Base-by-base conservation (phyloP, 345 rosid genomes). In the Gossypioides kirkii region DNA sequence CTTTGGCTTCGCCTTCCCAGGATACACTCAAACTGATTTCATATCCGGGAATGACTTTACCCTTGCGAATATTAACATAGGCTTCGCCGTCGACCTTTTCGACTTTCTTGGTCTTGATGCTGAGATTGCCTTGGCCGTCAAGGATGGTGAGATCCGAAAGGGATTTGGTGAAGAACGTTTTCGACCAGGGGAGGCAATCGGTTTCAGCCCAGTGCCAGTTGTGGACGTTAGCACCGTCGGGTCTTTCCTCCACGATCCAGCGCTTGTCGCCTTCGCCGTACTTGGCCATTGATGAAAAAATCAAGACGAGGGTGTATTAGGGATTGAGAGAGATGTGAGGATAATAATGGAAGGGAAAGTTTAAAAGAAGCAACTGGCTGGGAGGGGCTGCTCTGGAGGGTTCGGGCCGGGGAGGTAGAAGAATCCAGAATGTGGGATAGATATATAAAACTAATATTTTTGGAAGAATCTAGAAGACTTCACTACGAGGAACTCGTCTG, bases 181-280 rank as follows among this genome's bases (percentile, higher is more conserved):
- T 84, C 10, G 99, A 88, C 96, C 96, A 93, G 16, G 89, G 96
- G 10, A 95, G 82, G 72, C 98, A 95, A 59, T 95, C 84, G 46
- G 98, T 95, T 77, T 95, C 98, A 1, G 98, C 81, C 99, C 98
- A 95, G 89, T 95, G 99, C 99, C 99, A 93, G 86, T 92, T 92
- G 76, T 95, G 97, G 59, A 93, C 98, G 75, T 95, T 95, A 78
- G 98, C 84, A 46, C 97, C 99, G 84, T 95, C 98, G n/a, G 93
- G 67, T 63, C 99, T 85, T 38, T 93, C 99, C 56, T 95, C 96
- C 0, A 95, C 99, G 86, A 95, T 95, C 98, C 99, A 95, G 5
- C 99, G 91, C 79, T 86, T 93, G 87, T 95, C 98, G 12, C 99
- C 98, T 65, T 95, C 99, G 36, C 98, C 99, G 84, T 81, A 87